Evolutionary conservation across 2,329 filamentous ascomycete species (phyloP), one percentile per base, ranked within the genome.

Genomic region (Aspergillus nomiae): DNA sequence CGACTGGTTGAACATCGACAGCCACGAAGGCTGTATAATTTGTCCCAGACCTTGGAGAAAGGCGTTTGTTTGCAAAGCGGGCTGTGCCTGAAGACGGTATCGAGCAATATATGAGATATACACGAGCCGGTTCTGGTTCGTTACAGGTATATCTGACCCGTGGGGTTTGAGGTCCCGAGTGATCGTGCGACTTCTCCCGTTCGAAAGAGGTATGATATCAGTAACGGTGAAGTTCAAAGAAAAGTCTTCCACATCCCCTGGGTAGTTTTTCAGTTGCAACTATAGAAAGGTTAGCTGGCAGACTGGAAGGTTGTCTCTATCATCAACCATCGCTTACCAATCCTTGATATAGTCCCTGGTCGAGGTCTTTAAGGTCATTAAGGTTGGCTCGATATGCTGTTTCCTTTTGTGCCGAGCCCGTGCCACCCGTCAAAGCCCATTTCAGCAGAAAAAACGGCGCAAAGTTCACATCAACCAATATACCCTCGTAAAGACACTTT

Each of bases 1-100:
- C 3, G 88, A 88, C 76, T 97, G 94, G 77, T 99, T 99, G 83
- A 99, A 99, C 95, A 99, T 98, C 71, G 90, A 93, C 5, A 99
- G 85, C 95, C 95, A 99, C 4, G 88, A 87, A 0, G 94, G 94
- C 63, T 94, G 90, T 67, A 99, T 95, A 73, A 99, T 96, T 67
- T 89, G 85, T 26, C 91, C 88, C 1, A 99, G 87, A 0, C 95
- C 95, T 61, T 88, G 88, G 9, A 99, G 85, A 76, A 99, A 99
- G 1, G 93, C 92, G 26, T 88, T 85, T 0, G 94, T 97, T 73
- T 97, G 93, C n/a, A 84, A 80, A 56, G 86, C 86, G 1, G 92
- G 91, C 73, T 98, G 95, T 1, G 86, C 84, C 60, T 93, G 89
- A 0, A 99, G 87, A 12, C 94, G 90, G 76, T 98, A 94, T 12